phyloP scores from a whole-genome alignment of 2,329 filamentous ascomycete species.

The Alternaria sp. region DNA sequence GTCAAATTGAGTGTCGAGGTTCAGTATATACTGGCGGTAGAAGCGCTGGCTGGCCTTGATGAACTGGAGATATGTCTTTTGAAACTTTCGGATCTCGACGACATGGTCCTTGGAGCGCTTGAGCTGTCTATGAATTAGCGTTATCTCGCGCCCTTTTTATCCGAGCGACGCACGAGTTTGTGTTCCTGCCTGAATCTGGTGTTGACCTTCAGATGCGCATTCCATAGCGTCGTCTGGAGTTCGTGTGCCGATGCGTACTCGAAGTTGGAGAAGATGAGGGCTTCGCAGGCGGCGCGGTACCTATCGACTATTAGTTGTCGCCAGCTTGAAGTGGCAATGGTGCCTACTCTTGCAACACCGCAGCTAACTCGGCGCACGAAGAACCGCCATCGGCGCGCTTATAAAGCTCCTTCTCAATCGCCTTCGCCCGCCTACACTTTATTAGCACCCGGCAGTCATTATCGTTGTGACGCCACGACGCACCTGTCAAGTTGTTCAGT shows the following conservation, averaged over 20 bases:
- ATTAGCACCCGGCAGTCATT: constrained; percentile 31
- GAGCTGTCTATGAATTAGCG: constrained; percentile 50
- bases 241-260: constrained; percentile 68
- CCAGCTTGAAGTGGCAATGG: not conserved
- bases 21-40: constrained; percentile 85
- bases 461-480: constrained; percentile 22
- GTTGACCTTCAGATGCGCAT: constrained; percentile 79
- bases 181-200: constrained; percentile 74
- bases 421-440: constrained; percentile 53
- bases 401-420: constrained; percentile 60
- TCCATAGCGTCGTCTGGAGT: constrained; percentile 79
- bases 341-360: constrained; percentile 51
- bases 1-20: constrained; percentile 69
- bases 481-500: constrained; percentile 64
- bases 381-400: constrained; percentile 61
- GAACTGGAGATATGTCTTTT: constrained; percentile 83
- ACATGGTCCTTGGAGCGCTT: constrained; percentile 61
- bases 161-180: constrained; percentile 32
- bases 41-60: constrained; percentile 88
- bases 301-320: constrained; percentile 54
- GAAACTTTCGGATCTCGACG: constrained; percentile 76
- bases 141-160: not conserved
- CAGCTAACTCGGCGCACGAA: constrained; percentile 60
- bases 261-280: constrained; percentile 76
- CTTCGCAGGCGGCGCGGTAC: constrained; percentile 75